These are phyloP conservation scores for Phaeophleospora eucalypticola DNA, from an alignment of 2,329 filamentous ascomycete genomes.

Conservation along the genomic window DNA sequence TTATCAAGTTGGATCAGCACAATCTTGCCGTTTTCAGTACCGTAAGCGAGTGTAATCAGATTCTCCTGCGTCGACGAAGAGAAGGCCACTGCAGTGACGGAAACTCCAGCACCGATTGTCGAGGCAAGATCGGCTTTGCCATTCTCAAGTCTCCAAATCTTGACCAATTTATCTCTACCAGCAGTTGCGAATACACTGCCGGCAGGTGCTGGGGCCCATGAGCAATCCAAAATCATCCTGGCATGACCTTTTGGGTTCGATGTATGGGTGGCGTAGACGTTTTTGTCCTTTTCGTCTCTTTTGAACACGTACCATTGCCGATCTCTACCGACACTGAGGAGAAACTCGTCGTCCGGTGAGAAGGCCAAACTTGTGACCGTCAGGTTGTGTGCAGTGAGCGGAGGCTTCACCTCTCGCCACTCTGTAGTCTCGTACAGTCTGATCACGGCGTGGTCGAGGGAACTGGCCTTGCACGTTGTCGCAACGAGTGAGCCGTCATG, in stretches of 20 bases:
- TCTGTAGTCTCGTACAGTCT: slow-evolving; percentile 79
- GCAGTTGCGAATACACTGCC: slow-evolving; percentile 72
- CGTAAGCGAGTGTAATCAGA: slow-evolving; percentile 22
- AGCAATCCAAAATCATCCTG: slow-evolving; percentile 84
- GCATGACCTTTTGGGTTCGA: slow-evolving; percentile 80
- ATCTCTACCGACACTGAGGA: slow-evolving; percentile 88
- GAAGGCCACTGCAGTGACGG: slow-evolving; percentile 36
- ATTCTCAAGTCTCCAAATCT: slow-evolving; percentile 48
- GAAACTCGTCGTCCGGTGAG: slow-evolving; percentile 64
- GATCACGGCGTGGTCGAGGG: slow-evolving; percentile 89
- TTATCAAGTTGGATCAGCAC: slow-evolving; percentile 11
- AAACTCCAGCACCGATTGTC: slow-evolving; percentile 23
- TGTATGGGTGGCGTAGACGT: slow-evolving; percentile 55
- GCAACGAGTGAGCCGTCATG: slow-evolving; percentile 73
- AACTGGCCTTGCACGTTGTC: slow-evolving; percentile 89
- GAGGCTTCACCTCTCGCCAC: slow-evolving; percentile 84
- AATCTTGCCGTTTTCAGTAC: slow-evolving; percentile 29
- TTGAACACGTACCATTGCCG: slow-evolving; percentile 84
- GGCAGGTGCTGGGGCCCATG: slow-evolving; percentile 63
- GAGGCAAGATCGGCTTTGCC: slow-evolving; percentile 20
- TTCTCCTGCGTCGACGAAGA: not conserved
- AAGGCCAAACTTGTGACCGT: slow-evolving; percentile 83
- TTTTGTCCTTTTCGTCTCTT: slow-evolving; percentile 39
- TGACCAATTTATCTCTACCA: slow-evolving; percentile 79
- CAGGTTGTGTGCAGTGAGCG: slow-evolving; percentile 77